Conservation (phyloP, 495 filamentous ascomycete genomes). For the Elaphomyces granulatus region DNA sequence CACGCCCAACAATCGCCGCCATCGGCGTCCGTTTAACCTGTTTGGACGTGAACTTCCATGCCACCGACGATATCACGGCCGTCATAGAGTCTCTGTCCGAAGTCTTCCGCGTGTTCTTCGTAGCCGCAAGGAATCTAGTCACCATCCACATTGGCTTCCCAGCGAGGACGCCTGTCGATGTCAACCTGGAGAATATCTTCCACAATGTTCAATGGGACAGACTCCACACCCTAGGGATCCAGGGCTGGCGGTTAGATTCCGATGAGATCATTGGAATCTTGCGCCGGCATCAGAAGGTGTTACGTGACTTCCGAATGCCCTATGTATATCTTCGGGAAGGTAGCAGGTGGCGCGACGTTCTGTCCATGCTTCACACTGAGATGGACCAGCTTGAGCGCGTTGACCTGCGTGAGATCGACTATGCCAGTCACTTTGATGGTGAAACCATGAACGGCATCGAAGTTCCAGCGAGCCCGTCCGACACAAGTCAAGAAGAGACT, state of each 20-base stretch:
- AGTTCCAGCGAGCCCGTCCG: constrained; percentile 9
- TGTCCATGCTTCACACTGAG: constrained; percentile 39
- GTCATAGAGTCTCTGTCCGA: constrained; percentile 40
- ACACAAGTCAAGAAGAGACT: constrained; percentile 1
- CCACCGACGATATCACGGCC: constrained; percentile 37
- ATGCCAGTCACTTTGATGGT: constrained; percentile 40
- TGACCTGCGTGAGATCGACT: constrained; percentile 46
- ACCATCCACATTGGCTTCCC: constrained; percentile 56
- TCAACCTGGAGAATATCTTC: constrained; percentile 46
- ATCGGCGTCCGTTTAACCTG: constrained; percentile 43
- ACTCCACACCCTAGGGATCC: constrained; percentile 48
- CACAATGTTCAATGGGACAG: constrained; percentile 46
- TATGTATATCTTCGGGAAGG: constrained; percentile 44
- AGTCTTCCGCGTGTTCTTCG: constrained; percentile 42
- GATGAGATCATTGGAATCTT: constrained; percentile 45
- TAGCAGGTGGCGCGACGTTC: constrained; percentile 46
- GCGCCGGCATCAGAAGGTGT: constrained; percentile 38
- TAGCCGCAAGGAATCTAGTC: constrained; percentile 42
- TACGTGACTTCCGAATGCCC: constrained; percentile 43
- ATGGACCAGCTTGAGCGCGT: constrained; percentile 46
- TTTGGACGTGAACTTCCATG: constrained; percentile 45
- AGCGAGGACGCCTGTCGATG: constrained; percentile 37
- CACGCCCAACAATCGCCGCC: constrained; percentile 31
- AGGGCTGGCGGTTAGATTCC: constrained; percentile 45
- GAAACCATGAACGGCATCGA: constrained; percentile 14